Evolutionary conservation across 345 rosid species (phyloP).

Genomic region (Corchorus olitorius): DNA sequence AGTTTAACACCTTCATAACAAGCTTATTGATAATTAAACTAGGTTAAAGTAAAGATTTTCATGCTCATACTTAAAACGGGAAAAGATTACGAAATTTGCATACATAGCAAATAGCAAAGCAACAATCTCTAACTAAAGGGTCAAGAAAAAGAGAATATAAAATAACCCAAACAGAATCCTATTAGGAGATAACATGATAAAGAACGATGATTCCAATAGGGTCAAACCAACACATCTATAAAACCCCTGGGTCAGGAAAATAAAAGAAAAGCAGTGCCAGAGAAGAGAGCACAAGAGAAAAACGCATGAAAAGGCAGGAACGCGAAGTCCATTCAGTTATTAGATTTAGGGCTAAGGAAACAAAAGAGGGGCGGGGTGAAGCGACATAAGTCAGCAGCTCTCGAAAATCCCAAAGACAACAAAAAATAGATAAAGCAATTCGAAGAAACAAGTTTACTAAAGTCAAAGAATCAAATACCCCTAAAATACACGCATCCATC

Average conservation of each 20-base stretch:
- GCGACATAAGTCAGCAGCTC: neutral
- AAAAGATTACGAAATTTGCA: neutral
- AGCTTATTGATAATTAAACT: neutral
- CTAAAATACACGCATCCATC: neutral
- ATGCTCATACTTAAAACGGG: neutral
- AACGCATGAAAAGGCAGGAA: neutral
- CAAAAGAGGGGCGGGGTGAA: neutral
- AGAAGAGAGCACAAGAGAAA: neutral
- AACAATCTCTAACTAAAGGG: neutral
- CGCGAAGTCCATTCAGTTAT: neutral
- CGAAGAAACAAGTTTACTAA: neutral
- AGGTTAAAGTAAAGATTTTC: neutral
- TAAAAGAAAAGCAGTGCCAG: neutral
- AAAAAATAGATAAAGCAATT: neutral
- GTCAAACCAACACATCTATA: neutral
- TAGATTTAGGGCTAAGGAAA: neutral
- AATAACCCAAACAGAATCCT: neutral
- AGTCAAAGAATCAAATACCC: conserved; percentile 11
- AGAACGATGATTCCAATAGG: neutral
- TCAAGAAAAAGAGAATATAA: neutral
- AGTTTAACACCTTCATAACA: neutral
- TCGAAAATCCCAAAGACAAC: neutral
- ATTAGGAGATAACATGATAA: neutral
- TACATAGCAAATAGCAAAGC: neutral
- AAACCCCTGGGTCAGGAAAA: neutral